A percentile compares a stretch with the other conserved stretches of the same genome.
Conservation (phyloP, 1,284 basidiomycete species). For the Sphaerobolus stellatus region DNA sequence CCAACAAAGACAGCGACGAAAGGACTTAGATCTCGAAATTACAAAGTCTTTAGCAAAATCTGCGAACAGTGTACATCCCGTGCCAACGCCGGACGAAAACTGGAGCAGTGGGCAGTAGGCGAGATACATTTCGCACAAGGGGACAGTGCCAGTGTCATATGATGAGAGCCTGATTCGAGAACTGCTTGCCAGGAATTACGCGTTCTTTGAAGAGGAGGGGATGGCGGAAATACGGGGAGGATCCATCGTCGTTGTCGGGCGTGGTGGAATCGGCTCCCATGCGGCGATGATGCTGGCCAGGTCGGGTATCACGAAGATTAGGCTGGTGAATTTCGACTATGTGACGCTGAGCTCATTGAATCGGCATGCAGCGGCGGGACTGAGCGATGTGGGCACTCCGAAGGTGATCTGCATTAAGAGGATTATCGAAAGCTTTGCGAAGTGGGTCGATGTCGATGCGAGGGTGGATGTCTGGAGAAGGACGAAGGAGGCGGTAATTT, state of each 20-base stretch:
- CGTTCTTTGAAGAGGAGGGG: conserved; percentile 89
- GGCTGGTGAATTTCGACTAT: conserved; percentile 88
- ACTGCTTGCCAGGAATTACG: conserved; percentile 91
- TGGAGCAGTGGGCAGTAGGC: no score
- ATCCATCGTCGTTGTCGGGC: conserved; percentile 87
- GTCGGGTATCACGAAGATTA: conserved; percentile 75
- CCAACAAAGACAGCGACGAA: no score
- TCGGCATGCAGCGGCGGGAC: conserved; percentile 89
- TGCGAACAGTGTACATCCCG: no score
- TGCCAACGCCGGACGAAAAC: no score
- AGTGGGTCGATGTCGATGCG: conserved; percentile 78
- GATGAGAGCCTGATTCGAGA: conserved; percentile 78
- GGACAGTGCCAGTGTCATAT: no score
- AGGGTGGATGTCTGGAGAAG: conserved; percentile 82
- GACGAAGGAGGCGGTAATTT: conserved; percentile 67
- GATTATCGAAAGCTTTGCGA: conserved; percentile 68
- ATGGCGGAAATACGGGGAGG: conserved; percentile 79
- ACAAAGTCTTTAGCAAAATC: no score
- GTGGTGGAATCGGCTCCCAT: conserved; percentile 96
- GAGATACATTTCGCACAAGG: no score
- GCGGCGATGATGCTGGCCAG: conserved; percentile 91
- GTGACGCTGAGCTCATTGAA: conserved; percentile 92
- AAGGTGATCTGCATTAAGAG: conserved; percentile 87
- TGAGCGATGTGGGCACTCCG: conserved; percentile 90
- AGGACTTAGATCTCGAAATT: no score